These are phyloP conservation scores for Rosa rugosa DNA, from an alignment of 306 rosid genomes.

Conservation along the genomic window DNA sequence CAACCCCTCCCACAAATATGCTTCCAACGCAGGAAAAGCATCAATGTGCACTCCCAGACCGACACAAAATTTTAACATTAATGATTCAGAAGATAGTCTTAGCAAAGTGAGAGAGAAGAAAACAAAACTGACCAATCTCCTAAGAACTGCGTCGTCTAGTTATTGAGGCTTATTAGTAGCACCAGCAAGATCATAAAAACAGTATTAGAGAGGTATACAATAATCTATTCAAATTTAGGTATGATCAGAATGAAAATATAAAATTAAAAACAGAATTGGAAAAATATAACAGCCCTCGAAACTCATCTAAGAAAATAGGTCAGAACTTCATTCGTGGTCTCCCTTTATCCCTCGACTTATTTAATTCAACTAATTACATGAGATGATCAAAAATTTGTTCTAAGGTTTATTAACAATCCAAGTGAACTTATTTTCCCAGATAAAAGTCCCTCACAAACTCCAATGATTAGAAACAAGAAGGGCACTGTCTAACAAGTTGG, in stretches of 20 bases:
- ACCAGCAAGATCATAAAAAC: slow-evolving; percentile 49
- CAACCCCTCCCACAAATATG: neutral
- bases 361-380: neutral
- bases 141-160: slow-evolving; percentile 93
- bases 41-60: neutral
- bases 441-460: neutral
- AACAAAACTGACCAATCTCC: slow-evolving; percentile 72
- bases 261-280: slow-evolving; percentile 4
- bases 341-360: neutral
- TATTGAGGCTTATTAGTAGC: slow-evolving; percentile 99
- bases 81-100: neutral
- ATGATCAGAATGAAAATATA: neutral
- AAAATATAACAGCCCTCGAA: neutral
- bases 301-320: neutral
- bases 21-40: neutral
- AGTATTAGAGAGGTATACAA: neutral
- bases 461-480: neutral
- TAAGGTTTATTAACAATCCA: neutral
- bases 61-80: neutral
- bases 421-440: slow-evolving; percentile 5
- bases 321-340: neutral
- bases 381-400: neutral
- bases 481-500: neutral
- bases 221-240: neutral
- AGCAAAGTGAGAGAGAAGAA: neutral